Percentiles rank a stretch among this genome's conserved stretches.
These are phyloP conservation scores for Didymella segeticola DNA, from an alignment of 2,329 filamentous ascomycete species.

Conservation along the genomic window DNA sequence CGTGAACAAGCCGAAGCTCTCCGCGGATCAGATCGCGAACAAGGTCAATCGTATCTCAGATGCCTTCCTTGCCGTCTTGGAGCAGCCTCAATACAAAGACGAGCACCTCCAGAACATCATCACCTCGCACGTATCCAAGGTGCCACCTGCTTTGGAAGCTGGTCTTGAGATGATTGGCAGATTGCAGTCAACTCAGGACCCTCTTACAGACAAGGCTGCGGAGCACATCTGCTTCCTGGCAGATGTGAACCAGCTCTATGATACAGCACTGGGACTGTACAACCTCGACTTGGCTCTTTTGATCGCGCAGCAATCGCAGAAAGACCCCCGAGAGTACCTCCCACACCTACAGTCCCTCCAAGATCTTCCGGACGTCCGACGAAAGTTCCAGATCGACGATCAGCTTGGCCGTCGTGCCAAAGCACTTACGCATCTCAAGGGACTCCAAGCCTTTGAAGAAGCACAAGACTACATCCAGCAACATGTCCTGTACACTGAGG, in stretches of 20 bases:
- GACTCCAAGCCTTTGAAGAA: slow-evolving; percentile 77
- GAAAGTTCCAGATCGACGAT: slow-evolving; percentile 86
- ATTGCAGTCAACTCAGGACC: slow-evolving; percentile 60
- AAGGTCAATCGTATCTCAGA: slow-evolving; percentile 93
- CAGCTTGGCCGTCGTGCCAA: slow-evolving; percentile 79
- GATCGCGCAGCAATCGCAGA: slow-evolving; percentile 94
- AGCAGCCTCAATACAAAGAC: slow-evolving; percentile 58
- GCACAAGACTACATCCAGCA: slow-evolving; percentile 78
- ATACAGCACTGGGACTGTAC: slow-evolving; percentile 88
- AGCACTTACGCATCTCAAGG: slow-evolving; percentile 78
- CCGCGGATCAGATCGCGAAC: slow-evolving; percentile 36
- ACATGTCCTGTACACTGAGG: slow-evolving; percentile 78
- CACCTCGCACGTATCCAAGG: slow-evolving; percentile 93
- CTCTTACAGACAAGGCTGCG: slow-evolving; percentile 82
- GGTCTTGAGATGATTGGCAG: slow-evolving; percentile 80
- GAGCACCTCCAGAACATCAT: slow-evolving; percentile 87
- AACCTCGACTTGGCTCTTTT: slow-evolving; percentile 87
- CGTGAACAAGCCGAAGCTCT: slow-evolving; percentile 24
- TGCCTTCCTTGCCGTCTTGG: slow-evolving; percentile 74
- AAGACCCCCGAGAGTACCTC: slow-evolving; percentile 92
- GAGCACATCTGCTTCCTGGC: slow-evolving; percentile 98
- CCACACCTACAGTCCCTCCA: slow-evolving; percentile 92
- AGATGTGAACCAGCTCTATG: slow-evolving; percentile 90
- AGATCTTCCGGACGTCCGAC: slow-evolving; percentile 71
- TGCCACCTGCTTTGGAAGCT: slow-evolving; percentile 85